Conservation (phyloP, 331 rosid species). For the Acacia pycnantha region DNA sequence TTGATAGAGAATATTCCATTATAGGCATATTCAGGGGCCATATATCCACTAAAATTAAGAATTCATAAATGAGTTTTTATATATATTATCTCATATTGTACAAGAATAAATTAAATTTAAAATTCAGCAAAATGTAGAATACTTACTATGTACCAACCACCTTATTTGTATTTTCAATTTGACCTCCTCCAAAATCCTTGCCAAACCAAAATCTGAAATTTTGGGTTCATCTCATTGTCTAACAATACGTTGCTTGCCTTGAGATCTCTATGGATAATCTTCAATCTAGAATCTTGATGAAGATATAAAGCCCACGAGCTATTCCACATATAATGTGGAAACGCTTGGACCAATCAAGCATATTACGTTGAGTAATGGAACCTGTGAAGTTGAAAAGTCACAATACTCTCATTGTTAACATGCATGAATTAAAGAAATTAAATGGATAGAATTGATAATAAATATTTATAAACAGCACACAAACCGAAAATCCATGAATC, state of each 20-base stretch:
- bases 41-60: constrained; percentile 29
- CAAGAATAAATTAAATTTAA: too few species aligned
- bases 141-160: constrained; percentile 50
- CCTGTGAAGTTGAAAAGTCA: neutral
- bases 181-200: constrained; percentile 29
- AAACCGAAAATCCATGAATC: neutral
- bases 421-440: too few species aligned
- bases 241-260: constrained; percentile 48
- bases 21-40: constrained; percentile 30
- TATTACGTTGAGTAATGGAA: too few species aligned
- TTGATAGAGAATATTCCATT: constrained; percentile 42
- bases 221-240: constrained; percentile 41
- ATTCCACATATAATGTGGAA: neutral
- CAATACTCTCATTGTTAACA: too few species aligned
- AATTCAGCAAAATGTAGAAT: neutral
- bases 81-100: too few species aligned
- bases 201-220: constrained; percentile 50
- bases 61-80: too few species aligned
- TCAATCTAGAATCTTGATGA: constrained; percentile 4
- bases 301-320: neutral
- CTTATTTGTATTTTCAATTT: constrained; percentile 33
- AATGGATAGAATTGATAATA: neutral
- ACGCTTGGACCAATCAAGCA: neutral
- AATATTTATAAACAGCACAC: neutral
- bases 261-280: constrained; percentile 38